phyloP scores from a whole-genome alignment of 2,329 filamentous ascomycete species.

The Scortechinia acanthostroma region DNA sequence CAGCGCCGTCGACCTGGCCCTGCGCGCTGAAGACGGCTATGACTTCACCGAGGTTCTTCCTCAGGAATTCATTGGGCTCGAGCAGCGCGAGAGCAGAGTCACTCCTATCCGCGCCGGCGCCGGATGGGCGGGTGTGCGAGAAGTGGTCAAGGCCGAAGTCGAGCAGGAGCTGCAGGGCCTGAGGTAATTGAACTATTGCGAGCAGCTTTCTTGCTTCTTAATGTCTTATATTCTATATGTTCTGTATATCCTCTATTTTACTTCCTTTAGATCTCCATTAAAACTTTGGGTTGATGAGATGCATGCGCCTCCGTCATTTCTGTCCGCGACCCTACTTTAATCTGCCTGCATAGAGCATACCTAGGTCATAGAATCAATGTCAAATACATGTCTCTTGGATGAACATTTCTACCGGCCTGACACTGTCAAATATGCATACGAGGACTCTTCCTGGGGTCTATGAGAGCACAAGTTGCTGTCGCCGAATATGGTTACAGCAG shows the following conservation, averaged over 20 bases:
- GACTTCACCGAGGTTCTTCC: conserved; percentile 73
- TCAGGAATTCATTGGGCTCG: conserved; percentile 72
- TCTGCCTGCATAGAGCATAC: no score
- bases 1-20: conserved; percentile 72
- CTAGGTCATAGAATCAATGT: neutral
- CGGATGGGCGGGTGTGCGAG: conserved; percentile 69
- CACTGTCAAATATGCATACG: no score
- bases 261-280: neutral
- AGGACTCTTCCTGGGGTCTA: no score
- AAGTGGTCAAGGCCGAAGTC: conserved; percentile 70
- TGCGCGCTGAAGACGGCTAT: conserved; percentile 67
- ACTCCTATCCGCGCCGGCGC: conserved; percentile 49
- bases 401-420: neutral
- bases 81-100: conserved; percentile 69
- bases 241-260: conserved; percentile 1
- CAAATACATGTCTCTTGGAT: neutral
- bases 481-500: no score
- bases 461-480: no score
- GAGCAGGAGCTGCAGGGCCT: conserved; percentile 42
- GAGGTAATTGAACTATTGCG: neutral
- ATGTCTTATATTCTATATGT: neutral
- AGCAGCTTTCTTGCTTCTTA: neutral
- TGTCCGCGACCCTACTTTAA: neutral
- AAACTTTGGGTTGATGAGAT: neutral
- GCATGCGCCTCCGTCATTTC: neutral